These are phyloP conservation scores for Solanum peruvianum DNA, from an alignment of 257 asterid species.

Conservation along the genomic window DNA sequence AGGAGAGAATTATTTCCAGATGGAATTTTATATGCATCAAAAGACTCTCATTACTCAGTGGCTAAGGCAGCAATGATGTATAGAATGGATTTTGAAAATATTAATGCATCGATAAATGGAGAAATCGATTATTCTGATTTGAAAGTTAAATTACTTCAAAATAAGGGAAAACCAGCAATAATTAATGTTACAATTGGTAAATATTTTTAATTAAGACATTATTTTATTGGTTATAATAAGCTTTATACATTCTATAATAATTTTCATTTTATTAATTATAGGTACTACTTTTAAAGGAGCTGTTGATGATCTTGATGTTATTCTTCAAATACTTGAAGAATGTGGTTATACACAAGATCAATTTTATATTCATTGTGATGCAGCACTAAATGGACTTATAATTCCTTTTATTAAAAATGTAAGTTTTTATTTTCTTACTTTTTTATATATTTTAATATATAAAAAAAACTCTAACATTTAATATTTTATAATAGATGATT, in stretches of 20 bases:
- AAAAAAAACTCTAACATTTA: neutral
- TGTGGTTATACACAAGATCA: slow-evolving; percentile 12
- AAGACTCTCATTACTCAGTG: slow-evolving; percentile 9
- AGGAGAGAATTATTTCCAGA: slow-evolving; percentile 10
- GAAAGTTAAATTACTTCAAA: neutral
- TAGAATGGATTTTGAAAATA: slow-evolving; percentile 3
- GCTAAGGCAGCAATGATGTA: slow-evolving; percentile 13
- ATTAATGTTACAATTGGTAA: slow-evolving; percentile 13
- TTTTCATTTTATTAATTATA: neutral
- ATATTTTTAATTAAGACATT: neutral
- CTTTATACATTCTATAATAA: neutral
- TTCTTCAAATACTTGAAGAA: slow-evolving; percentile 10
- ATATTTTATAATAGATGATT: neutral
- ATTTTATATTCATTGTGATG: slow-evolving; percentile 28
- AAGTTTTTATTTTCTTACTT: neutral
- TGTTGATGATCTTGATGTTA: slow-evolving; percentile 23
- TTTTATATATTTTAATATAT: neutral
- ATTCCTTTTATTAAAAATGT: slow-evolving; percentile 16
- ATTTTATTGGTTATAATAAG: neutral
- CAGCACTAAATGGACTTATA: slow-evolving; percentile 21
- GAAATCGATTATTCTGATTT: slow-evolving; percentile 13
- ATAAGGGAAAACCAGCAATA: slow-evolving; percentile 9
- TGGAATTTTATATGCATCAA: slow-evolving; percentile 12
- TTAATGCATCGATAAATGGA: neutral
- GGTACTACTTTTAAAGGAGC: slow-evolving; percentile 39